Percentiles rank a stretch among this genome's conserved stretches.
Conservation (phyloP, 257 asterid genomes). For the Nicotiana benthamiana region DNA sequence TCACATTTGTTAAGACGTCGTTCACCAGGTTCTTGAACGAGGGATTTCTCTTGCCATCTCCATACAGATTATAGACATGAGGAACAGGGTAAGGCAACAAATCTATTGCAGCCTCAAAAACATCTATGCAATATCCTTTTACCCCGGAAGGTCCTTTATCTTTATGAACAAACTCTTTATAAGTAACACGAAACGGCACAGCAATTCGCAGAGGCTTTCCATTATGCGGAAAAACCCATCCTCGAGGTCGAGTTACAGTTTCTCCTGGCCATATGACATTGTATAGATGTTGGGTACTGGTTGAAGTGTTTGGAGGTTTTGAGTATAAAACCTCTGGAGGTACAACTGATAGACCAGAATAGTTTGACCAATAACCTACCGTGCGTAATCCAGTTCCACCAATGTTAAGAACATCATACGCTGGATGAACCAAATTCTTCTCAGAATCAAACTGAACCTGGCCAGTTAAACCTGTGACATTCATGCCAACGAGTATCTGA, state of each 20-base stretch:
- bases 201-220: slow-evolving; percentile 56
- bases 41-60: slow-evolving; percentile 66
- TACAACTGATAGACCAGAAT: slow-evolving; percentile 41
- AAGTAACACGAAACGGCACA: slow-evolving; percentile 51
- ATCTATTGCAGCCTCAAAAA: slow-evolving; percentile 66
- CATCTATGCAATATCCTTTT: slow-evolving; percentile 64
- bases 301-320: slow-evolving; percentile 37
- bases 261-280: slow-evolving; percentile 74
- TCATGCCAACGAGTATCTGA: slow-evolving; percentile 28
- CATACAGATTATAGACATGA: slow-evolving; percentile 50
- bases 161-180: slow-evolving; percentile 44
- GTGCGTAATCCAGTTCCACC: slow-evolving; percentile 50
- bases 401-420: slow-evolving; percentile 52
- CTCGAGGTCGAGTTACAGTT: slow-evolving; percentile 43
- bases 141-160: slow-evolving; percentile 59
- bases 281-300: slow-evolving; percentile 28
- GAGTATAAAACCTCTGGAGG: slow-evolving; percentile 40
- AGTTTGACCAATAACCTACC: slow-evolving; percentile 67
- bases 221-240: slow-evolving; percentile 75
- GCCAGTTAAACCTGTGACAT: slow-evolving; percentile 56
- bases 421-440: slow-evolving; percentile 43
- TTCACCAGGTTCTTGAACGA: slow-evolving; percentile 32
- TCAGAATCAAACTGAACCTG: slow-evolving; percentile 40
- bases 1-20: slow-evolving; percentile 45
- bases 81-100: slow-evolving; percentile 66